These are phyloP conservation scores for Senna siamea DNA, from an alignment of 306 rosid species.

Conservation along the genomic window DNA sequence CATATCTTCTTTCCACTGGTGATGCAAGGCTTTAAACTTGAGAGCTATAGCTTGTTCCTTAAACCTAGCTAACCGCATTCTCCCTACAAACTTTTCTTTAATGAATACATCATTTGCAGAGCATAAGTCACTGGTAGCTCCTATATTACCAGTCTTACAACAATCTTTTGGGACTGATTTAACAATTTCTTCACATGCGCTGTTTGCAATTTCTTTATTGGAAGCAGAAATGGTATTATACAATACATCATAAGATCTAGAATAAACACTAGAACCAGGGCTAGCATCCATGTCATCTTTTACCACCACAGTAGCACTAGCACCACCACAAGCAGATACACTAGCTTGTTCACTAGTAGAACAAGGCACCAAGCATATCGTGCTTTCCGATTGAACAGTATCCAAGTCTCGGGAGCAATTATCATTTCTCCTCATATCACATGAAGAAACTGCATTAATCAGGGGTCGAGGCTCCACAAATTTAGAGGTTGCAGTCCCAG, in stretches of 20 bases:
- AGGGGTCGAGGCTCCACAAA: slow-evolving; percentile 68
- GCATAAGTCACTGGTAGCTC: slow-evolving; percentile 38
- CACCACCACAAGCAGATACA: slow-evolving; percentile 48
- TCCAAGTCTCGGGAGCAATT: slow-evolving; percentile 44
- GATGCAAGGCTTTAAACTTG: slow-evolving; percentile 79
- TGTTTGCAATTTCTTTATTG: slow-evolving; percentile 66
- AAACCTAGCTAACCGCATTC: slow-evolving; percentile 61
- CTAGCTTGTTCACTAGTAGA: slow-evolving; percentile 43
- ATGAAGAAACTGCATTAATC: slow-evolving; percentile 50
- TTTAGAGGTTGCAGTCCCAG: slow-evolving; percentile 88
- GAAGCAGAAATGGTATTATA: slow-evolving; percentile 52
- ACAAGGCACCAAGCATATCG: slow-evolving; percentile 43
- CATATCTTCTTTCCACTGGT: slow-evolving; percentile 85
- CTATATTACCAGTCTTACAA: slow-evolving; percentile 36
- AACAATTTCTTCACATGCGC: slow-evolving; percentile 51
- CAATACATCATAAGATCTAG: slow-evolving; percentile 39
- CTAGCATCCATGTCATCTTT: slow-evolving; percentile 36
- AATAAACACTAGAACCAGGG: slow-evolving; percentile 29
- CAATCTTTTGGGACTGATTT: slow-evolving; percentile 53
- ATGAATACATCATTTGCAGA: slow-evolving; percentile 36
- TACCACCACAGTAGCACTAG: slow-evolving; percentile 29
- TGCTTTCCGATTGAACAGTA: slow-evolving; percentile 37
- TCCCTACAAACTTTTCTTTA: slow-evolving; percentile 62
- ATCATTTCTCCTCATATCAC: slow-evolving; percentile 36
- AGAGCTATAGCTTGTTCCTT: slow-evolving; percentile 80